Percentiles rank a stretch among this genome's conserved stretches.
Conservation (phyloP, 257 asterid genomes). For the Ballota nigra region DNA sequence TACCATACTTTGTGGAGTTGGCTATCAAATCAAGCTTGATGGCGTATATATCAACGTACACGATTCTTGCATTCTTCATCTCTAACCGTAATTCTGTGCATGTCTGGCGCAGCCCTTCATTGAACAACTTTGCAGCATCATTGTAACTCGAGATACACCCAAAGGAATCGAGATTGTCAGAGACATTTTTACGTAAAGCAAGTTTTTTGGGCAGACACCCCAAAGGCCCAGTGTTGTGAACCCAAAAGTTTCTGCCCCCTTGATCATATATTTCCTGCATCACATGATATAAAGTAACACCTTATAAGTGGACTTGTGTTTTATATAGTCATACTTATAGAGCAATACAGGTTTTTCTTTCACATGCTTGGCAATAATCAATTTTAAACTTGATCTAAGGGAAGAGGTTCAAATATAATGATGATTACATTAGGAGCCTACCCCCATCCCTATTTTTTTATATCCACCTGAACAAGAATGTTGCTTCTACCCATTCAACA, state of each 20-base stretch:
- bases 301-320: neutral
- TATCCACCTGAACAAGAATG: neutral
- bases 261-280: conserved; percentile 55
- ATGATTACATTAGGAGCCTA: neutral
- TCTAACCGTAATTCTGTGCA: conserved; percentile 51
- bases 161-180: conserved; percentile 46
- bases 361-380: neutral
- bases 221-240: conserved; percentile 89
- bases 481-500: neutral
- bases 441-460: too few species aligned
- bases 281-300: neutral
- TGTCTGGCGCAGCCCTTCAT: conserved; percentile 50
- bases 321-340: neutral
- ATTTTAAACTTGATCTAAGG: neutral
- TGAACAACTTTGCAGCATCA: conserved; percentile 62
- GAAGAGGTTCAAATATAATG: neutral
- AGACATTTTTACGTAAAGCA: conserved; percentile 34
- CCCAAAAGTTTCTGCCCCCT: conserved; percentile 89
- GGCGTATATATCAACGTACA: conserved; percentile 76
- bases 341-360: neutral
- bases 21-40: conserved; percentile 76
- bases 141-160: conserved; percentile 74
- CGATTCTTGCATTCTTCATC: conserved; percentile 59
- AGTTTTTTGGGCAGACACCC: conserved; percentile 87
- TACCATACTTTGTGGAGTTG: conserved; percentile 64